These are phyloP conservation scores for Dillenia suffruticosa DNA, from an alignment of 164 flowering plant species.

Conservation along the genomic window DNA sequence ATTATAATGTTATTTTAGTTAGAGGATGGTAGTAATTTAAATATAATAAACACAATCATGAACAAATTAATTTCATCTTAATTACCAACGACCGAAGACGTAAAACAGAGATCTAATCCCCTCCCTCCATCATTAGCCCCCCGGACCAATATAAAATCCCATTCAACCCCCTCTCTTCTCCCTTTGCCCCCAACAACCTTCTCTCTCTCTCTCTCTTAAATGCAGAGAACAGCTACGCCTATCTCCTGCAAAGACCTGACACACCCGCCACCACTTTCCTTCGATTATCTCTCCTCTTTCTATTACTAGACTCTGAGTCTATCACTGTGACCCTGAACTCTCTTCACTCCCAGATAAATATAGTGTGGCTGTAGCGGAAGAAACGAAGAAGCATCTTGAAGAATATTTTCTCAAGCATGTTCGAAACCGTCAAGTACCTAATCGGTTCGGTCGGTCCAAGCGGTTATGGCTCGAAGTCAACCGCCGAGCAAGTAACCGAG, in stretches of 20 bases:
- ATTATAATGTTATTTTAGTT: not conserved
- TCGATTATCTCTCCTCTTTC: not conserved
- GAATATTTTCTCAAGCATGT: constrained; percentile 31
- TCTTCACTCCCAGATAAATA: not conserved
- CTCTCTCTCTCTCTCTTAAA: not conserved
- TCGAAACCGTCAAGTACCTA: constrained; percentile 66
- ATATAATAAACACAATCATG: constrained; percentile 5
- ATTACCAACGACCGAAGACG: constrained; percentile 7
- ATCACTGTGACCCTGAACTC: too few relatives aligned
- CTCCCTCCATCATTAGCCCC: constrained; percentile 2
- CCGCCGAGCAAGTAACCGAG: constrained; percentile 85
- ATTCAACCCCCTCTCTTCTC: not conserved
- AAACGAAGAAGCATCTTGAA: not conserved
- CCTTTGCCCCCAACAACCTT: not conserved
- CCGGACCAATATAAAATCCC: constrained; percentile 4
- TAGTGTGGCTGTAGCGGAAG: not conserved
- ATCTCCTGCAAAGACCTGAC: too few relatives aligned
- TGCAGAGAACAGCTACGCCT: not conserved
- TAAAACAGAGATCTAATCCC: constrained; percentile 35
- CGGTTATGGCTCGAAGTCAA: constrained; percentile 85
- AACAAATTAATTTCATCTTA: constrained; percentile 2
- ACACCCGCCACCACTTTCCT: not conserved
- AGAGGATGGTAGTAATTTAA: not conserved
- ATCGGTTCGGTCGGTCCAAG: constrained; percentile 66
- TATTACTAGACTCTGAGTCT: too few relatives aligned